Evolutionary conservation across 345 rosid species (phyloP), one percentile per base, ranked within the genome.

Genomic region (Sapria himalayana): DNA sequence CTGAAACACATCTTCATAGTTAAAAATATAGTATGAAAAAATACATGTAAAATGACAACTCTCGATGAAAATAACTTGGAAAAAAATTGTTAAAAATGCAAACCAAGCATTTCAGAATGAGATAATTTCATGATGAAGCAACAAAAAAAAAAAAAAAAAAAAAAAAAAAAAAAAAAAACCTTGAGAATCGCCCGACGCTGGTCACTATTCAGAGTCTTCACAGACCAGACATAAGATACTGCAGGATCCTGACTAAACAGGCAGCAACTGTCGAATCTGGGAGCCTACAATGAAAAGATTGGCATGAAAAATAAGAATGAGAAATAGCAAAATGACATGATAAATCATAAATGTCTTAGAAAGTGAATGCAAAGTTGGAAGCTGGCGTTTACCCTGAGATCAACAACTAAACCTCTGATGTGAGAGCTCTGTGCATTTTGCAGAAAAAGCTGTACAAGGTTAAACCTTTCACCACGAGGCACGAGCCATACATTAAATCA

Each of bases 221-320:
- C 86, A 15, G 98, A 76, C 91, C 92, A 70, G 41, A 89, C 60
- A 56, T 89, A 89, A 31, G 98, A 82, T 61, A 89, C 58, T 21
- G 94, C 93, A 45, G 98, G 94, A 62, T 89, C 94, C 61, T 89
- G 98, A 66, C 94, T 89, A 57, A 63, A 70, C 62, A 76, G 57
- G 52, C 81, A 72, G 36, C 94, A 93, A 57, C 69, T 65, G 40
- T 89, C 98, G 62, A 89, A 89, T 69, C 93, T 72, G 41, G 98
- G 98, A 58, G 85, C 72, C 98, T 89, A 46, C 22, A 48, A 49
- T 34, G 15, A 53, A 54, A 7, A 36, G 42, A 27, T 9, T 22
- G n/a, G n/a, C n/a, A n/a, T n/a, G n/a, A 34, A 20, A 39, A 15
- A 31, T 39, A 55, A 19, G n/a, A 34, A 45, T 21, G 29, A 19